phyloP scores from a whole-genome alignment of 495 filamentous ascomycete species.

The Lindgomyces ingoldianus region DNA sequence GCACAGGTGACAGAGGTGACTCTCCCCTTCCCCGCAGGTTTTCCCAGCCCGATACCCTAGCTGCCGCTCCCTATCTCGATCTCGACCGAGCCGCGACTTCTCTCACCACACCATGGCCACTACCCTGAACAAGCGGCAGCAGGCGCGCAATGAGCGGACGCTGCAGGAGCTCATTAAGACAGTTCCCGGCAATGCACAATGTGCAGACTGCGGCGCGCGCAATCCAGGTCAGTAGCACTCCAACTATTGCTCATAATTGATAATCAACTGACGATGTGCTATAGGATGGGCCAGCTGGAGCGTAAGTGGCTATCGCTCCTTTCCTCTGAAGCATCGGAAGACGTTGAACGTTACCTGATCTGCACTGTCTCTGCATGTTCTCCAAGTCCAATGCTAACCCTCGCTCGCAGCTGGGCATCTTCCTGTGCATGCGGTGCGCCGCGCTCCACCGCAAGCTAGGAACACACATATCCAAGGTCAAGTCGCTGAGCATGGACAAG shows the following conservation, averaged over 20 bases:
- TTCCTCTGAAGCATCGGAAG: not conserved
- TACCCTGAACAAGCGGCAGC: slow-evolving; percentile 83
- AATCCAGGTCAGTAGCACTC: slow-evolving; percentile 74
- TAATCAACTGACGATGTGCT: slow-evolving; percentile 32
- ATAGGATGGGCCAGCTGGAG: slow-evolving; percentile 98
- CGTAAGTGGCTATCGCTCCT: slow-evolving; percentile 57
- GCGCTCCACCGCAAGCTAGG: slow-evolving; percentile 94
- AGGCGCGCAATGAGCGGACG: slow-evolving; percentile 90
- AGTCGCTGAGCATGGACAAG: slow-evolving; percentile 95
- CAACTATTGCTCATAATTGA: slow-evolving; percentile 2
- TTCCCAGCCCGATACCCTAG: not conserved
- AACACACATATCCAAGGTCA: slow-evolving; percentile 97
- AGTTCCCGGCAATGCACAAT: slow-evolving; percentile 89
- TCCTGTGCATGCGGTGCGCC: slow-evolving; percentile 97
- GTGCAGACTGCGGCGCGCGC: slow-evolving; percentile 86
- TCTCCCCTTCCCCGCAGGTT: slow-evolving; percentile 5
- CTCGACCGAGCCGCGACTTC: slow-evolving; percentile 7
- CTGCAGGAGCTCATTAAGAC: slow-evolving; percentile 86
- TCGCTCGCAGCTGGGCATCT: slow-evolving; percentile 75
- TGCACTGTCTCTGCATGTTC: too few species aligned
- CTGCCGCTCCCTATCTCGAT: not conserved
- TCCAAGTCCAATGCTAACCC: slow-evolving; percentile 16
- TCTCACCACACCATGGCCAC: slow-evolving; percentile 50
- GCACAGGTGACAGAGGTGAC: too few species aligned
- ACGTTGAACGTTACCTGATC: slow-evolving; percentile 11